Evolutionary conservation across 495 filamentous ascomycete species (phyloP), one percentile per base, ranked within the genome.

Genomic region (Hypoxylon lenormandii): DNA sequence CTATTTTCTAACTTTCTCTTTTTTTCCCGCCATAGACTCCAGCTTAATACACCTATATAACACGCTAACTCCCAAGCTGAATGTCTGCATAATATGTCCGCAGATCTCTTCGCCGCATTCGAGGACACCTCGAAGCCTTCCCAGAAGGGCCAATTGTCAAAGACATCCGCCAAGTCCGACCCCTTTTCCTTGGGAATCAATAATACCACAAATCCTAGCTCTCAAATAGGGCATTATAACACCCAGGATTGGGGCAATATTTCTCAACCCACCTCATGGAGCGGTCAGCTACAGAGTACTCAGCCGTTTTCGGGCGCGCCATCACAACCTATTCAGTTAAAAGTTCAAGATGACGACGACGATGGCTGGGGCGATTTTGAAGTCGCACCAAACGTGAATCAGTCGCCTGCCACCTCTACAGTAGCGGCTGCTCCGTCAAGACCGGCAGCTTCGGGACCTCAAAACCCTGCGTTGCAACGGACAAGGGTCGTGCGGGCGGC

Each of bases 331-430:
- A 51, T 8, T 57, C 64, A 40, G 26, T 60, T 36, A 49, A 43
- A 38, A 21, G 42, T 45, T 12, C 62, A 51, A 8, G 65, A 77
- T 22, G 81, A 80, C 5, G 83, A 84, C 5, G 87, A 90, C 33
- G 90, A 92, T 72, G 90, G 88, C 11, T 93, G 89, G 85, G 90
- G 90, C 12, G 90, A 92, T 57, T 93, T 93, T 67, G 90, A 91
- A 70, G 83, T 83, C 12, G 85, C 88, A 50, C 61, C 71, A 37
- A 66, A 28, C 15, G 55, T 42, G n/a, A 47, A 19, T 16, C 53
- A 64, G 5, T 40, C 61, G 4, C 40, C 59, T 16, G 21, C 23
- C 12, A 23, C 63, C 60, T 42, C 50, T 36, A 38, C 16, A n/a
- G n/a, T 36, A 53, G 21, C 52, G 1, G 42, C 55, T 13, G 43